A percentile compares a stretch with the other conserved stretches of the same genome.
phyloP scores from a whole-genome alignment of 2,329 filamentous ascomycete genomes.

The Waltergamsia citrina region DNA sequence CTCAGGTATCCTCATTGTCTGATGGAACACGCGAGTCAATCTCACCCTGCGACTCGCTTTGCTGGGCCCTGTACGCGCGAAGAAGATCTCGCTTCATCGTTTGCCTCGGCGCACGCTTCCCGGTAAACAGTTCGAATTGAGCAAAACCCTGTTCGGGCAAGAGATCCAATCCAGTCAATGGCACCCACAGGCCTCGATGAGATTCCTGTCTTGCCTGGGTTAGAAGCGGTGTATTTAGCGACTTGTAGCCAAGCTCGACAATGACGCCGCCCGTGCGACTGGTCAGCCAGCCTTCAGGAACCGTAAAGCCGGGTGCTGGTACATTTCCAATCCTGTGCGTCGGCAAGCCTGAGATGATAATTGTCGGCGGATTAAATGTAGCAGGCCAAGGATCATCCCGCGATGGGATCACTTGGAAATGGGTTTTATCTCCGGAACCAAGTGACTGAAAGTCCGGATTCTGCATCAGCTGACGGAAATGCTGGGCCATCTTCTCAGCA shows the following conservation, averaged over 20 bases:
- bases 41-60: slow-evolving; percentile 28
- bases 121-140: slow-evolving; percentile 75
- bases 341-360: slow-evolving; percentile 69
- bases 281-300: slow-evolving; percentile 60
- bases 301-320: slow-evolving; percentile 59
- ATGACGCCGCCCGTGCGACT: slow-evolving; percentile 69
- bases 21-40: slow-evolving; percentile 15
- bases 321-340: slow-evolving; percentile 55
- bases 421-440: slow-evolving; percentile 30
- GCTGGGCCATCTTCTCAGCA: slow-evolving; percentile 55
- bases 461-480: slow-evolving; percentile 53
- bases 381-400: slow-evolving; percentile 55
- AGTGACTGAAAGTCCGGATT: slow-evolving; percentile 31
- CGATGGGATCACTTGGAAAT: slow-evolving; percentile 49
- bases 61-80: slow-evolving; percentile 30
- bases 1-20: slow-evolving; percentile 1
- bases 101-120: slow-evolving; percentile 38
- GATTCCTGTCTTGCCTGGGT: slow-evolving; percentile 54
- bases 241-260: slow-evolving; percentile 66
- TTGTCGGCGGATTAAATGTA: slow-evolving; percentile 54
- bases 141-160: slow-evolving; percentile 72
- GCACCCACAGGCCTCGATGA: slow-evolving; percentile 59
- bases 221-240: slow-evolving; percentile 61
- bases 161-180: slow-evolving; percentile 67
- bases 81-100: slow-evolving; percentile 61